Evolutionary conservation across 352 stramenopile genomes (phyloP).

Genomic region (Peronospora farinosa): DNA sequence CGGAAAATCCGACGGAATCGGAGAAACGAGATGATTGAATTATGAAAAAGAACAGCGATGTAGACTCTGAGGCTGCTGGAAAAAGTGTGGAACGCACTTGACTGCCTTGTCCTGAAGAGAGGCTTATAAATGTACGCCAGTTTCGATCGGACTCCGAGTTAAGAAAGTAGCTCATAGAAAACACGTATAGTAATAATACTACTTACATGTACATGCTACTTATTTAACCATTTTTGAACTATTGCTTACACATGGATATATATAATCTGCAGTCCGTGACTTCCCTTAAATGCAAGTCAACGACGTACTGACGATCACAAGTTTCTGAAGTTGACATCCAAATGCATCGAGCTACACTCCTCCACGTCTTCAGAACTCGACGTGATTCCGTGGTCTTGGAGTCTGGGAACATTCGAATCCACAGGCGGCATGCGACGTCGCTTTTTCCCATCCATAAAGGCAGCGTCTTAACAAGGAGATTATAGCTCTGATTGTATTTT

Average conservation of each 20-base stretch:
- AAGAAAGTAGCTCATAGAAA: too few relatives aligned
- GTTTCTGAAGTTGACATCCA: conserved; percentile 26
- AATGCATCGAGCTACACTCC: conserved; percentile 33
- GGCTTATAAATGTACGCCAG: conserved; percentile 55
- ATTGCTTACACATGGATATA: too few relatives aligned
- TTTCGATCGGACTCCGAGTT: too few relatives aligned
- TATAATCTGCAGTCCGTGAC: too few relatives aligned
- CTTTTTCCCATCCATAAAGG: conserved; percentile 25
- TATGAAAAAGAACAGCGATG: conserved; percentile 45
- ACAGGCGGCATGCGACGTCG: conserved; percentile 15
- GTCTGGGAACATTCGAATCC: conserved; percentile 38
- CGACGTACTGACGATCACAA: conserved; percentile 24
- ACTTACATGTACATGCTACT: too few relatives aligned
- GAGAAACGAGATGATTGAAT: conserved; percentile 68
- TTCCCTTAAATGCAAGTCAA: conserved; percentile 19
- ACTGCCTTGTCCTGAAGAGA: conserved; percentile 62
- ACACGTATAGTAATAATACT: too few relatives aligned
- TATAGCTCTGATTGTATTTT: too few relatives aligned
- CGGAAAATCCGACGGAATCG: conserved; percentile 32
- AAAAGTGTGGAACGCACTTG: conserved; percentile 43
- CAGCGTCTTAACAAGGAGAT: too few relatives aligned
- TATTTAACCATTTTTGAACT: too few relatives aligned
- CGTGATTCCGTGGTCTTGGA: conserved; percentile 38
- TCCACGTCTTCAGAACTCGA: conserved; percentile 9
- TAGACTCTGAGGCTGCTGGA: conserved; percentile 15